phyloP scores from a whole-genome alignment of 2,329 filamentous ascomycete genomes.

The Mycocentrospora acerina region DNA sequence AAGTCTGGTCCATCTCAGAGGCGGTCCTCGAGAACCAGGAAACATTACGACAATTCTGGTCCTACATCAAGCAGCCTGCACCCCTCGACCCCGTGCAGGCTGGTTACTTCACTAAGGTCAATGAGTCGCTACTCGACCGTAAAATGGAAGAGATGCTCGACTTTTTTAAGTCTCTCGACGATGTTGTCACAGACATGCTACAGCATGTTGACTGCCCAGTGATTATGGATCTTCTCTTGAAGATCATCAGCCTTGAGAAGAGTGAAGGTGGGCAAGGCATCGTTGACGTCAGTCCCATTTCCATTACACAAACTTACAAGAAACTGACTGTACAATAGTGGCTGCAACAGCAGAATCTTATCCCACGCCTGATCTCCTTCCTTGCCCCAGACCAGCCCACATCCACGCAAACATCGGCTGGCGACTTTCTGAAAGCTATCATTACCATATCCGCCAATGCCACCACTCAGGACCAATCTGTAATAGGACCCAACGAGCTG shows the following conservation, averaged over 20 bases:
- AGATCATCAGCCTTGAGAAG: constrained; percentile 95
- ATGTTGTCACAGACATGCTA: constrained; percentile 80
- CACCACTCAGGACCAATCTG: constrained; percentile 97
- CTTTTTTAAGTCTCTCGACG: constrained; percentile 80
- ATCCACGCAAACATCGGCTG: constrained; percentile 92
- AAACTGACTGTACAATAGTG: constrained; percentile 59
- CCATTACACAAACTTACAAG: not conserved
- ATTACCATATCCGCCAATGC: constrained; percentile 99
- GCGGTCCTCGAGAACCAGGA: constrained; percentile 82
- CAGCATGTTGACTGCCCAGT: constrained; percentile 95
- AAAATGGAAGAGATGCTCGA: constrained; percentile 97
- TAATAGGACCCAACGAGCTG: constrained; percentile 95
- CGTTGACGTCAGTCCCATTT: constrained; percentile 71
- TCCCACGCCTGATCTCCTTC: constrained; percentile 83
- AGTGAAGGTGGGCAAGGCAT: constrained; percentile 88
- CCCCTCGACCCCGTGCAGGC: constrained; percentile 91
- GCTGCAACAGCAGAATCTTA: constrained; percentile 85
- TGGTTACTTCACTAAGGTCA: constrained; percentile 98
- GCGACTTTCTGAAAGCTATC: constrained; percentile 97
- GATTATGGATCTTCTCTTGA: constrained; percentile 95
- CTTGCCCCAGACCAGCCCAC: constrained; percentile 81
- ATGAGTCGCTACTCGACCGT: constrained; percentile 94
- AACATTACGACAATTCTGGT: constrained; percentile 83
- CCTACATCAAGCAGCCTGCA: constrained; percentile 78
- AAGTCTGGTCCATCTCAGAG: constrained; percentile 96